Conservation (phyloP, 352 stramenopile species). For the Pilasporangium apinafurcum region DNA sequence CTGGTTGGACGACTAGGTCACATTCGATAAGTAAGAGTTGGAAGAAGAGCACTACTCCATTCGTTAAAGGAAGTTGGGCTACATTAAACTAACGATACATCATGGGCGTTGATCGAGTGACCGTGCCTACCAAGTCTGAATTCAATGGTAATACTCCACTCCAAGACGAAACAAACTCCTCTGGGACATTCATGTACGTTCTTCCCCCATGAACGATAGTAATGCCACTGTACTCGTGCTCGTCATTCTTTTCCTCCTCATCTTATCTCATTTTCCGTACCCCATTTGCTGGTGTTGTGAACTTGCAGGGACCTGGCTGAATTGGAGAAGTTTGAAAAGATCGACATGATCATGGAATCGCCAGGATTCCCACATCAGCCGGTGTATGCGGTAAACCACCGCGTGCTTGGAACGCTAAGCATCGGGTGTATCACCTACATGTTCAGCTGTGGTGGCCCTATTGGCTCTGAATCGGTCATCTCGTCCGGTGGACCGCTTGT, state of each 20-base stretch:
- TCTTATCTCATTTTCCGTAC: no score
- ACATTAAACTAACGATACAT: no score
- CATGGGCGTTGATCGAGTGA: no score
- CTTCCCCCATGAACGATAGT: not conserved
- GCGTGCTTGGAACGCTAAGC: conserved; percentile 14
- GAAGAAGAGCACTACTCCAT: no score
- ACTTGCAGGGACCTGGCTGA: conserved; percentile 12
- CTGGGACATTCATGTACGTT: conserved; percentile 15
- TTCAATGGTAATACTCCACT: no score
- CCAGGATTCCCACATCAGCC: conserved; percentile 2
- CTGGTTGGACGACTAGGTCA: no score
- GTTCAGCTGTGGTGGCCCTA: conserved; percentile 25
- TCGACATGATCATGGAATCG: conserved; percentile 21
- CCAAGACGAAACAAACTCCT: no score
- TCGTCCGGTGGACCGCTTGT: conserved; percentile 35
- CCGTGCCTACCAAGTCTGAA: no score
- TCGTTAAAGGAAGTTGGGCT: no score
- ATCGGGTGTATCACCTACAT: conserved; percentile 29
- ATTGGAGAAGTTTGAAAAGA: conserved; percentile 29
- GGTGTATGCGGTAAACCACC: conserved; percentile 15
- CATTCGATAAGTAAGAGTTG: no score
- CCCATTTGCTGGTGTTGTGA: not conserved
- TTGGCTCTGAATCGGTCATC: conserved; percentile 22
- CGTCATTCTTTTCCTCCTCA: no score
- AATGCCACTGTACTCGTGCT: no score